Base-by-base conservation (phyloP, 768 basidiomycete species). In the Amanita pallidorosea region DNA sequence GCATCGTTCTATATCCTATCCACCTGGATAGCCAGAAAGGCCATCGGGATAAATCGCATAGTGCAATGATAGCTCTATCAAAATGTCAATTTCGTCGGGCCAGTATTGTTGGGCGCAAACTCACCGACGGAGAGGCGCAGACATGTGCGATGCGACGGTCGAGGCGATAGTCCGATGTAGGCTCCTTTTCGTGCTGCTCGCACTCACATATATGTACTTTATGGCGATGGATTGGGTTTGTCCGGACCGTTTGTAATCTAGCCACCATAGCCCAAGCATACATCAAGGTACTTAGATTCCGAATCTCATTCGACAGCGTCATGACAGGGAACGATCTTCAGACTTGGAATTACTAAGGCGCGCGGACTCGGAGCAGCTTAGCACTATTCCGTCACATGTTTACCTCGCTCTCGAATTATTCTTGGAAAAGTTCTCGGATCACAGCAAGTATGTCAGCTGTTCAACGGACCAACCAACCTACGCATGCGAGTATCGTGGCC, bases 1-100 rank as follows among this genome's bases (percentile, higher is more conserved):
- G 65, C 4, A 55, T 48, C 11, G 63, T 57, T 27, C 73, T 68
- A 56, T 73, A 73, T 1, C 74, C 74, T 7, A 75, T 57, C 73
- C 73, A 76, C 49, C 60, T 67, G 49, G 63, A 70, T 15, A 70
- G 18, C 65, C 63, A 69, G 1, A 58, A 45, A 13, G 73, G 74
- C 45, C 47, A 48, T 5, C 13, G 9, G 33, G 47, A 48, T 22
- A 48, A n/a, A 27, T 44, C 47, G 23, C 47, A 40, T 17, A 48
- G 23, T n/a, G 36, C 47, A 25, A 15, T 4, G 20, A 36, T 17
- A 20, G 47, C 35, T 23, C 47, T 48, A 15, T 48, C 1, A 17
- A 8, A 31, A 22, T 1, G 29, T 31, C 8, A 9, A 20, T 15
- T 7, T 35, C 13, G 31, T 46, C 7, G 36, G 34, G 18, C n/a